These are phyloP conservation scores for Leishmania arabica DNA, from an alignment of 208 protist genomes.

Conservation along the genomic window DNA sequence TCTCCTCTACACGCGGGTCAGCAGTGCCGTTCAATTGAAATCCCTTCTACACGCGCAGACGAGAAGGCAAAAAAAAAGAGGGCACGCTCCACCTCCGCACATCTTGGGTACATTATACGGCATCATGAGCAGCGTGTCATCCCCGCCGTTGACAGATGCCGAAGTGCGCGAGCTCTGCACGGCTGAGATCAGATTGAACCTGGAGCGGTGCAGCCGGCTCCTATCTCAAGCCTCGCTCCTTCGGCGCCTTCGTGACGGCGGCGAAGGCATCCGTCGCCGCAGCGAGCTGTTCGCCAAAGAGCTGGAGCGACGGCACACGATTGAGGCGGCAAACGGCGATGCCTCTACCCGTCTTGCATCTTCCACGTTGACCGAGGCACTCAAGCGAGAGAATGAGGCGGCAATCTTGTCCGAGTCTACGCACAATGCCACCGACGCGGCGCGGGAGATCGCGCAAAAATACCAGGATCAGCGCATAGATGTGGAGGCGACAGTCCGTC, in stretches of 20 bases:
- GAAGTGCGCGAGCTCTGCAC: conserved; percentile 38
- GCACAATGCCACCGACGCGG: not conserved
- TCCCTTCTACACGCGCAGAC: not conserved
- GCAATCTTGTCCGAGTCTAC: conserved; percentile 3
- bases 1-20: not conserved
- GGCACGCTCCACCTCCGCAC: not conserved
- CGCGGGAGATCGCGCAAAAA: conserved; percentile 38
- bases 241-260: conserved; percentile 56
- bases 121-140: conserved; percentile 4
- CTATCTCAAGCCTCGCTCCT: conserved; percentile 51
- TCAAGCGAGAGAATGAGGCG: conserved; percentile 17
- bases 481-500: conserved; percentile 70
- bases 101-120: not conserved
- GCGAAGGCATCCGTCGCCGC: conserved; percentile 51
- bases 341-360: not conserved
- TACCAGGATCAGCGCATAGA: conserved; percentile 55
- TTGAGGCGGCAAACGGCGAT: not conserved
- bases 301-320: conserved; percentile 27
- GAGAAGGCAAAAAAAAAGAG: not conserved
- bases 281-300: conserved; percentile 45
- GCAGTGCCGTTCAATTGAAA: not conserved
- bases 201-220: conserved; percentile 74
- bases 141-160: conserved; percentile 10
- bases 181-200: conserved; percentile 41
- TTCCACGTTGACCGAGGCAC: not conserved